phyloP scores from a whole-genome alignment of 495 filamentous ascomycete species.

The Letharia columbiana region DNA sequence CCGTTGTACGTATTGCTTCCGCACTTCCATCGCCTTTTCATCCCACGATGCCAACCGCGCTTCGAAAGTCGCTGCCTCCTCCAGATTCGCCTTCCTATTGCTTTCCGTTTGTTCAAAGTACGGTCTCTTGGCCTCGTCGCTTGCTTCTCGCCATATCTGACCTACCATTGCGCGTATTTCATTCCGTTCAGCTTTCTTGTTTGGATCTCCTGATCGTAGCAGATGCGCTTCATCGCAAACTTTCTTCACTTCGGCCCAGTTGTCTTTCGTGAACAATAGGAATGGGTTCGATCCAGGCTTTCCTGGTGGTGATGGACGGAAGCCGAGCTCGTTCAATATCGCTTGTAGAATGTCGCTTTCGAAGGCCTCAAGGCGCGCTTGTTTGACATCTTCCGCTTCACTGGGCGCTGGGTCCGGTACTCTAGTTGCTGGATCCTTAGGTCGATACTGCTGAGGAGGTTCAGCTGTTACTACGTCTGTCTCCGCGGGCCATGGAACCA shows the following conservation, averaged over 20 bases:
- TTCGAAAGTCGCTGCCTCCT: constrained; percentile 27
- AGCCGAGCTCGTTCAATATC: constrained; percentile 61
- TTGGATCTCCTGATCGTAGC: constrained; percentile 54
- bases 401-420: constrained; percentile 6
- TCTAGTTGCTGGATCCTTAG: constrained; percentile 18
- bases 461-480: constrained; percentile 27
- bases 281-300: constrained; percentile 35
- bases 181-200: constrained; percentile 56
- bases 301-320: constrained; percentile 59
- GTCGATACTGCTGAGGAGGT: constrained; percentile 12
- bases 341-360: constrained; percentile 64
- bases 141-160: constrained; percentile 78
- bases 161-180: constrained; percentile 76
- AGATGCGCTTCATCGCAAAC: constrained; percentile 61
- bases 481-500: constrained; percentile 48
- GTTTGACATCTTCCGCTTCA: constrained; percentile 34
- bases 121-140: constrained; percentile 57
- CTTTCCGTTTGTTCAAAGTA: constrained; percentile 64
- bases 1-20: constrained; percentile 22
- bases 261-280: constrained; percentile 65
- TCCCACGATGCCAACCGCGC: constrained; percentile 24
- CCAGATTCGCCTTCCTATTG: constrained; percentile 55
- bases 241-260: constrained; percentile 64
- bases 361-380: constrained; percentile 54
- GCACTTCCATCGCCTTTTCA: constrained; percentile 23